phyloP scores from a whole-genome alignment of 2,329 filamentous ascomycete species.

The Chaetomium sp. region DNA sequence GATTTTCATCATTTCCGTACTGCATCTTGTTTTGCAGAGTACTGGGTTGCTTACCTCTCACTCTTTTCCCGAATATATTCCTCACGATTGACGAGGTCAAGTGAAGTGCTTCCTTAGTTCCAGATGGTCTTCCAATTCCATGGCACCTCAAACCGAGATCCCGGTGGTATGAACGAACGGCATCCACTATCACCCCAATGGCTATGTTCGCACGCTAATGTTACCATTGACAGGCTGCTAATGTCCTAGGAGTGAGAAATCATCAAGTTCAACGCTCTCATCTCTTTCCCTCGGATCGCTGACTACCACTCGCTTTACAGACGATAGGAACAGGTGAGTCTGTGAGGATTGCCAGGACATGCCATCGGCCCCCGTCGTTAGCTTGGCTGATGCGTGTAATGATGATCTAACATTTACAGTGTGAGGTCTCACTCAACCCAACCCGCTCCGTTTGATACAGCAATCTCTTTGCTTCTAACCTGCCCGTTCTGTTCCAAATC shows the following conservation, averaged over 20 bases:
- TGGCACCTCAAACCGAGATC: slow-evolving; percentile 28
- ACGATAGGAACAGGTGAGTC: slow-evolving; percentile 29
- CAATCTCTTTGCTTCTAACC: not conserved
- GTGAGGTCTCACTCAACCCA: slow-evolving; percentile 1
- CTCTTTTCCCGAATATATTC: too few species aligned
- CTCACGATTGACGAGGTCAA: too few species aligned
- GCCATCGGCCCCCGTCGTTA: not conserved
- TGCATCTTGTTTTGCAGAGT: too few species aligned
- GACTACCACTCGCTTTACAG: slow-evolving; percentile 10
- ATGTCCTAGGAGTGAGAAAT: slow-evolving; percentile 34
- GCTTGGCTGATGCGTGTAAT: not conserved
- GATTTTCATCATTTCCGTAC: too few species aligned
- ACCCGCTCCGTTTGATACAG: not conserved
- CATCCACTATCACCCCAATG: not conserved
- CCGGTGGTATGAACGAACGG: slow-evolving; percentile 23
- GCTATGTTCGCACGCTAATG: not conserved
- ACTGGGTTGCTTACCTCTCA: too few species aligned
- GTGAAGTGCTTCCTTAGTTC: too few species aligned
- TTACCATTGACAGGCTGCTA: slow-evolving; percentile 28
- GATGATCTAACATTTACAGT: not conserved
- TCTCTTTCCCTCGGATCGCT: not conserved
- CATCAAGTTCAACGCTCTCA: not conserved
- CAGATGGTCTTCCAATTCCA: slow-evolving; percentile 2
- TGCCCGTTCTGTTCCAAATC: not conserved
- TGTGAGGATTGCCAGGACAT: too few species aligned